These are phyloP conservation scores for Abortiporus biennis DNA, from an alignment of 1,284 basidiomycete genomes.

Conservation along the genomic window DNA sequence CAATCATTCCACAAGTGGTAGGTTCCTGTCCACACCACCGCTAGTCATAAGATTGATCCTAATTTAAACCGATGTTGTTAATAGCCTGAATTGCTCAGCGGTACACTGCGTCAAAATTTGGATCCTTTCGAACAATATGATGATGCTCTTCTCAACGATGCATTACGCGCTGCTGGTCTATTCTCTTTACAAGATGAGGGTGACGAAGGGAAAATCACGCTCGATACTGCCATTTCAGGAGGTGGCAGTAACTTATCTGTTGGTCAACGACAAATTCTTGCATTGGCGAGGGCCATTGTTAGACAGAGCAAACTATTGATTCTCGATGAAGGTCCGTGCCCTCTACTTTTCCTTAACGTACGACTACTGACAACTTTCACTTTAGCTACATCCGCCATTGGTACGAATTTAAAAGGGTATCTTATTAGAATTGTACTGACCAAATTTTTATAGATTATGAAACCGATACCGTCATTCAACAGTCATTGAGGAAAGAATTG, in stretches of 20 bases:
- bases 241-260: slow-evolving; percentile 38
- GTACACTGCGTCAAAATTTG: slow-evolving; percentile 27
- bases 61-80: neutral
- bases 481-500: slow-evolving; percentile 25
- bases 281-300: slow-evolving; percentile 26
- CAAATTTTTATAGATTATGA: slow-evolving; percentile 22
- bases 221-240: slow-evolving; percentile 25
- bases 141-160: slow-evolving; percentile 31
- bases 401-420: slow-evolving; percentile 19
- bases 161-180: slow-evolving; percentile 23
- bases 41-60: neutral
- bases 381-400: slow-evolving; percentile 45
- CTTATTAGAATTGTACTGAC: neutral
- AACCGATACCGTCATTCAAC: slow-evolving; percentile 27
- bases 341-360: slow-evolving; percentile 1
- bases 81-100: slow-evolving; percentile 34
- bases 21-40: neutral
- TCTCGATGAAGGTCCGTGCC: slow-evolving; percentile 23
- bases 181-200: slow-evolving; percentile 20
- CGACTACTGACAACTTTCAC: slow-evolving; percentile 11
- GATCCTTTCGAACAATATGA: slow-evolving; percentile 46
- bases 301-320: slow-evolving; percentile 26
- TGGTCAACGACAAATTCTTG: slow-evolving; percentile 47
- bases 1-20: slow-evolving; percentile 39
- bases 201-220: slow-evolving; percentile 20